phyloP scores from a whole-genome alignment of 352 stramenopile genomes.

The Phytophthora pinifolia region DNA sequence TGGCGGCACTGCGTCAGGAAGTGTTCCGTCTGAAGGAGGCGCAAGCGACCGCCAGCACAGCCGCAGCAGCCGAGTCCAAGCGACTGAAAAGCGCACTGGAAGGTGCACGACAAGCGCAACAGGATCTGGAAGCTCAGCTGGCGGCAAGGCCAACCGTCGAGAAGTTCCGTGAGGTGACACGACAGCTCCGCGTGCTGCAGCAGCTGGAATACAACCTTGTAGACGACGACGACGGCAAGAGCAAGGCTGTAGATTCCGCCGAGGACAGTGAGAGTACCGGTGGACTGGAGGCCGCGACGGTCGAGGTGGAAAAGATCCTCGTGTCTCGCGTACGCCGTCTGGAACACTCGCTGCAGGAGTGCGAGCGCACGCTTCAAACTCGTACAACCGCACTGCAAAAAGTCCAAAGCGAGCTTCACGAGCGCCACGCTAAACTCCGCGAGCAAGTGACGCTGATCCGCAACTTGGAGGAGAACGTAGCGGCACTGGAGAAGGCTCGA shows the following conservation, averaged over 20 bases:
- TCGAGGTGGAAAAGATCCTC: conserved; percentile 63
- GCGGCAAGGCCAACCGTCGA: conserved; percentile 80
- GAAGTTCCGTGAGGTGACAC: conserved; percentile 85
- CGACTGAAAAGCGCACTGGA: conserved; percentile 36
- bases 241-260: conserved; percentile 27
- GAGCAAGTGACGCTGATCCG: conserved; percentile 55
- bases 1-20: conserved; percentile 58
- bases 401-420: conserved; percentile 31
- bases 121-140: conserved; percentile 45
- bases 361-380: conserved; percentile 46
- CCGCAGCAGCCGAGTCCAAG: conserved; percentile 31
- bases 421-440: conserved; percentile 40
- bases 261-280: conserved; percentile 18
- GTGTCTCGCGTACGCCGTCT: conserved; percentile 66
- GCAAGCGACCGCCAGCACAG: conserved; percentile 26
- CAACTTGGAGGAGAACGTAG: conserved; percentile 70
- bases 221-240: too few relatives aligned
- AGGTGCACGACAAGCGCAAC: conserved; percentile 22
- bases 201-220: conserved; percentile 90
- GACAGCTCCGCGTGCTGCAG: conserved; percentile 92
- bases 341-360: conserved; percentile 71
- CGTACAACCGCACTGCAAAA: conserved; percentile 37
- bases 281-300: conserved; percentile 33
- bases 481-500: conserved; percentile 50
- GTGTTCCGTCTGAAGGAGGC: conserved; percentile 58